Evolutionary conservation across 164 flowering plant genomes (phyloP).

Genomic region (Berberis vulgaris): DNA sequence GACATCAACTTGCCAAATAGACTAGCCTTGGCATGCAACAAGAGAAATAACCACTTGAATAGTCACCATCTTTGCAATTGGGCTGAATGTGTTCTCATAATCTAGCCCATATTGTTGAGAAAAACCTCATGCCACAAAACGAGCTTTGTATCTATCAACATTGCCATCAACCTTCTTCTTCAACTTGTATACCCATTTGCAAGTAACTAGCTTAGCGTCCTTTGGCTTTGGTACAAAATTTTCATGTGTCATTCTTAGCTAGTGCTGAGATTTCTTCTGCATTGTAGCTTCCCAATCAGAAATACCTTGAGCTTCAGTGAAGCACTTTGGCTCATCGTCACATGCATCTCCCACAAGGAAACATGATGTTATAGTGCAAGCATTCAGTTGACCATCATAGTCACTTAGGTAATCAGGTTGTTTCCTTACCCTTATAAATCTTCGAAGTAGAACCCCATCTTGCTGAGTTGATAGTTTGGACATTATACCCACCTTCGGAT

Average conservation of each 20-base stretch:
- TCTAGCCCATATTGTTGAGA: conserved; percentile 5
- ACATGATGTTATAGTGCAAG: not conserved
- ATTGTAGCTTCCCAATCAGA: not conserved
- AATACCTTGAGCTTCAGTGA: not conserved
- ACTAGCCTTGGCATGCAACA: not conserved
- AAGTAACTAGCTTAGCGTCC: not conserved
- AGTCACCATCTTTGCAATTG: conserved; percentile 7
- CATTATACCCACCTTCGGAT: no score
- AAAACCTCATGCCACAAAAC: conserved; percentile 1
- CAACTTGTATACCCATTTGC: conserved; percentile 5
- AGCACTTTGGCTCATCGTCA: not conserved
- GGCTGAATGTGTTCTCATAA: conserved; percentile 6
- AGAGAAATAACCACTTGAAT: not conserved
- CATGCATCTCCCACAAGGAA: not conserved
- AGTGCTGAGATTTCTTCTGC: conserved; percentile 1
- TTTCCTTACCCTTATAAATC: conserved; percentile 6
- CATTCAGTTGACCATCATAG: conserved; percentile 6
- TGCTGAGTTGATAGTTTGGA: no score
- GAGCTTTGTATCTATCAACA: conserved; percentile 7
- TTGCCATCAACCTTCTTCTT: conserved; percentile 1
- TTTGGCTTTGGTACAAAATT: conserved; percentile 4
- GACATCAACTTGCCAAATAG: not conserved
- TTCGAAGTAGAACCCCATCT: not conserved
- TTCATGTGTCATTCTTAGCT: not conserved
- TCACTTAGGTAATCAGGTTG: conserved; percentile 8